Evolutionary conservation across 1,284 basidiomycete genomes (phyloP).

Genomic region (Sporisorium sorghi): DNA sequence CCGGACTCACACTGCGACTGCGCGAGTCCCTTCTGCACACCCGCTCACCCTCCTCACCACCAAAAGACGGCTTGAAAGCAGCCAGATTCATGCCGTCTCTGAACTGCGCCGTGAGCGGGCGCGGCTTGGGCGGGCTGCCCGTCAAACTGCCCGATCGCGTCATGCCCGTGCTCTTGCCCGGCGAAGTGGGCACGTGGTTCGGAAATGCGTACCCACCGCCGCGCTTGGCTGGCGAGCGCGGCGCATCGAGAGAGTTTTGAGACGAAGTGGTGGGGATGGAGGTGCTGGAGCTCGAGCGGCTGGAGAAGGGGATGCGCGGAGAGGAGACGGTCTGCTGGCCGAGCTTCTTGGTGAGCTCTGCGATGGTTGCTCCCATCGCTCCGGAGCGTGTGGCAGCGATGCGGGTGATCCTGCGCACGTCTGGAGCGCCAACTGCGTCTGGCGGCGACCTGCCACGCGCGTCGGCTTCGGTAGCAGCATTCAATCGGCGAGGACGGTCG

Average conservation of each 20-base stretch:
- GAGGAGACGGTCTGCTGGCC: slow-evolving; percentile 23
- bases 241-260: not conserved
- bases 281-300: slow-evolving; percentile 11
- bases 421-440: slow-evolving; percentile 4
- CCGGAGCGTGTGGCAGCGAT: slow-evolving; percentile 17
- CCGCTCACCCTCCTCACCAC: slow-evolving; percentile 5
- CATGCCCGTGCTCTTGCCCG: slow-evolving; percentile 16
- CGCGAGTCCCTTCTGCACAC: slow-evolving; percentile 38
- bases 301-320: slow-evolving; percentile 14
- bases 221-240: slow-evolving; percentile 17
- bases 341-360: slow-evolving; percentile 54
- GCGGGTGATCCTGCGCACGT: slow-evolving; percentile 25
- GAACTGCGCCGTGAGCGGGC: slow-evolving; percentile 57
- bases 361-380: slow-evolving; percentile 58
- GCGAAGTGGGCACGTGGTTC: slow-evolving; percentile 18
- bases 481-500: slow-evolving; percentile 18
- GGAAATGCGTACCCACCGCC: slow-evolving; percentile 14
- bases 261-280: slow-evolving; percentile 6
- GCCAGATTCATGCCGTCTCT: slow-evolving; percentile 49
- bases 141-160: slow-evolving; percentile 31
- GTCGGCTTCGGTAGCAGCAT: slow-evolving; percentile 4
- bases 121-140: slow-evolving; percentile 48
- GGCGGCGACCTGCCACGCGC: not conserved
- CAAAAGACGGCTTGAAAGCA: slow-evolving; percentile 44
- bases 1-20: slow-evolving; percentile 53